Base-by-base conservation (phyloP, 306 rosid genomes). In the Glycine tomentella region DNA sequence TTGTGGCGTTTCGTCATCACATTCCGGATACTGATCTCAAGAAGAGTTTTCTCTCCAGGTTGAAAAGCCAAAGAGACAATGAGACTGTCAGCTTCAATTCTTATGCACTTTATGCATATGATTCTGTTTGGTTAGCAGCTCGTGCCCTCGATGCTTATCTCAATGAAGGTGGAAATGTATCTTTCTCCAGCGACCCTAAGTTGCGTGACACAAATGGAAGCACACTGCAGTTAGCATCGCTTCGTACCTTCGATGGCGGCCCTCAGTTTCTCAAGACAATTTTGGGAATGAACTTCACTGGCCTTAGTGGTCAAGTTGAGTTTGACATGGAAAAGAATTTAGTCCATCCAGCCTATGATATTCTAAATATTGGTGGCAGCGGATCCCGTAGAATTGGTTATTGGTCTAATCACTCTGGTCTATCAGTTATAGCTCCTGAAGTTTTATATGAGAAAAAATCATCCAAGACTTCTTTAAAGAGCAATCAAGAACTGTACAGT, bases 31-130 rank as follows among this genome's bases (percentile, higher is more conserved):
- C 87, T 56, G 86, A 88, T 77, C 80, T 76, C 14, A 92, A 88
- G 71, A 92, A 77, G 63, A 83, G 66, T 12, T 83, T 92, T 72
- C 4, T 65, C 15, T 82, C 94, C 51, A 86, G 82, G 69, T 81
- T 87, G 89, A 88, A 76, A 7, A 80, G 67, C 58, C 81, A 71
- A 3, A 88, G 89, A 64, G 76, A 61, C 71, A 84, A 86, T 59
- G 86, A 77, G 59, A 86, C 88, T 73, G 7, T 36, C 12, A 76
- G 84, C 83, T 86, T 90, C 85, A 94, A 94, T 75, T 89, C 98
- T 13, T 94, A 89, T 74, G 98, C 94, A n/a, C 79, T 90, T 16
- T 92, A 86, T 82, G 98, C 98, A 17, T 94, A 94, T 52, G 98
- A 94, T 76, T 85, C 98, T 9, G 84, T 94, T 71, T 94, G 97